These are phyloP conservation scores for Coemansia sp. DNA, from an alignment of 192 early-diverging fungal genomes.

Conservation along the genomic window DNA sequence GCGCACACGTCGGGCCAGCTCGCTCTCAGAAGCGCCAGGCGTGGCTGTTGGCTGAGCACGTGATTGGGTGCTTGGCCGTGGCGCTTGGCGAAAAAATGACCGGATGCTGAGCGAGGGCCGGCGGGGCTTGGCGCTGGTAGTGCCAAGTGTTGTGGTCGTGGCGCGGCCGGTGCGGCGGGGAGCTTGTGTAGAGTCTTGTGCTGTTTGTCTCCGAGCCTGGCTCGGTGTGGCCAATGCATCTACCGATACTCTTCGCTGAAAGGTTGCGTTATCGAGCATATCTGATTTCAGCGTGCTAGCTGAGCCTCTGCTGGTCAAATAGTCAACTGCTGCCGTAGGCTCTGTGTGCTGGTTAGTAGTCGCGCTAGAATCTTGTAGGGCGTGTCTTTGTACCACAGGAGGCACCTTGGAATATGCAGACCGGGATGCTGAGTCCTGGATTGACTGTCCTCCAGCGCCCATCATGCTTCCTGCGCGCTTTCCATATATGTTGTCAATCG, in stretches of 20 bases:
- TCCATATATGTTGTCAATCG: not conserved
- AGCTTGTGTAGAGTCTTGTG: not conserved
- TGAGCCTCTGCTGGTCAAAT: slow-evolving; percentile 7
- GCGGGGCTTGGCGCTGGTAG: slow-evolving; percentile 2
- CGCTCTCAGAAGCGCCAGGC: slow-evolving; percentile 15
- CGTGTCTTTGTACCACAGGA: not conserved
- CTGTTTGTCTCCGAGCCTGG: not conserved
- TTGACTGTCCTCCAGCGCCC: not conserved
- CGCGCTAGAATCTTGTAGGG: not conserved
- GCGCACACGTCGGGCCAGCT: slow-evolving; percentile 31
- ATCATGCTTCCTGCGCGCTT: not conserved
- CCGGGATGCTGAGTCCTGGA: not conserved
- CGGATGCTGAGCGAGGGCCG: slow-evolving; percentile 35
- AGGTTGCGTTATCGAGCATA: not conserved
- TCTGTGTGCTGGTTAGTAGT: not conserved
- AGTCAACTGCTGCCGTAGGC: not conserved
- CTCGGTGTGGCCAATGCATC: not conserved
- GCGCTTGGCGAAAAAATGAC: slow-evolving; percentile 28
- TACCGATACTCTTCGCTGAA: not conserved
- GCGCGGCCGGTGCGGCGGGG: slow-evolving; percentile 14
- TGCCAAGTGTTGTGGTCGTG: slow-evolving; percentile 15
- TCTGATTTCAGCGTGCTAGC: not conserved
- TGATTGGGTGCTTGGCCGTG: slow-evolving; percentile 11
- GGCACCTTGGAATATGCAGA: not conserved
- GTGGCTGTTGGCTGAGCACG: not conserved